Conservation (phyloP, 2,329 filamentous ascomycete genomes). For the Nannizziopsis arthrosporioides region DNA sequence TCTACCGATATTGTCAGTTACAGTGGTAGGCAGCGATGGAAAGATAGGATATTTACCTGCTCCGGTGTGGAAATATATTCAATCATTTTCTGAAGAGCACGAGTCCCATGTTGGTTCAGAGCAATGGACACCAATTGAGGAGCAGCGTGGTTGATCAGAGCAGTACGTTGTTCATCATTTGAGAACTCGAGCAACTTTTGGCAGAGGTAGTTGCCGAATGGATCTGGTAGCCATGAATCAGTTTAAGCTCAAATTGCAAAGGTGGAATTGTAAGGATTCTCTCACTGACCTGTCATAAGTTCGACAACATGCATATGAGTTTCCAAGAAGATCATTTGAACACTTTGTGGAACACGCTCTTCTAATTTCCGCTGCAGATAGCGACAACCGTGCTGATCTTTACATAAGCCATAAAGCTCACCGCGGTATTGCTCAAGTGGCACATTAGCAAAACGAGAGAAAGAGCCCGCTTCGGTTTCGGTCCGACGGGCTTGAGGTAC, state of each 20-base stretch:
- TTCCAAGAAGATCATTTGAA: slow-evolving; percentile 89
- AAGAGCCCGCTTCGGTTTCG: slow-evolving; percentile 41
- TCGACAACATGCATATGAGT: slow-evolving; percentile 89
- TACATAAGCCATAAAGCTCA: slow-evolving; percentile 82
- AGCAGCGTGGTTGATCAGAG: slow-evolving; percentile 80
- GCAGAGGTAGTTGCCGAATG: slow-evolving; percentile 97
- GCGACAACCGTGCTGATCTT: slow-evolving; percentile 94
- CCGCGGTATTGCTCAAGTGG: slow-evolving; percentile 69
- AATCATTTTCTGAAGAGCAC: slow-evolving; percentile 98
- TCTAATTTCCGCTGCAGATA: slow-evolving; percentile 97
- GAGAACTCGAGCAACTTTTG: slow-evolving; percentile 95
- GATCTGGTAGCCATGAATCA: slow-evolving; percentile 45
- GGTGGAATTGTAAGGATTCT: neutral
- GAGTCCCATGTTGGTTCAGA: slow-evolving; percentile 91
- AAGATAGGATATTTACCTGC: slow-evolving; percentile 40
- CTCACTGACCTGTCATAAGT: slow-evolving; percentile 64
- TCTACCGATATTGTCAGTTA: slow-evolving; percentile 31
- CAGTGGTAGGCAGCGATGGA: neutral
- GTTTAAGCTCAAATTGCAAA: slow-evolving; percentile 9
- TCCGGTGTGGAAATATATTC: slow-evolving; percentile 80
- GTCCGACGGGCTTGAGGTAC: slow-evolving; percentile 59
- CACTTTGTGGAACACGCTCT: slow-evolving; percentile 68
- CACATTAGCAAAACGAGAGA: slow-evolving; percentile 73
- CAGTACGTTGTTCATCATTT: slow-evolving; percentile 87
- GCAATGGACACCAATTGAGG: slow-evolving; percentile 84